Evolutionary conservation across 805 yeast species (phyloP).

Genomic region (Ogataea pini): DNA sequence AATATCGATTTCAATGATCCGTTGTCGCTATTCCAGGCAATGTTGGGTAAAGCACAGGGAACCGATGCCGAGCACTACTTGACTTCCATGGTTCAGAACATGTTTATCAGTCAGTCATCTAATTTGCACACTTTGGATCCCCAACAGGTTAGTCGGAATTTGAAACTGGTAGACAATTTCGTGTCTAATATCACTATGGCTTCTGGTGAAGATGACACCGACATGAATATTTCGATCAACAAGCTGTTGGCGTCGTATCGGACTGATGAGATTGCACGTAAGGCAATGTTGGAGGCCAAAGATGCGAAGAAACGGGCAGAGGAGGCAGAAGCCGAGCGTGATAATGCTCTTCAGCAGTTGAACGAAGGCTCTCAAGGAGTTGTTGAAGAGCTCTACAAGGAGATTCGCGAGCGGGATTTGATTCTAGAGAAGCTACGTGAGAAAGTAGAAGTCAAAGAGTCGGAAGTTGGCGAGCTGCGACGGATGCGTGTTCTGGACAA

Average conservation of each 20-base stretch:
- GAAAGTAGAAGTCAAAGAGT: slow-evolving; percentile 57
- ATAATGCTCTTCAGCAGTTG: slow-evolving; percentile 29
- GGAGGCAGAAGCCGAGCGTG: slow-evolving; percentile 46
- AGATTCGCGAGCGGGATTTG: slow-evolving; percentile 62
- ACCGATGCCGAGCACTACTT: slow-evolving; percentile 61
- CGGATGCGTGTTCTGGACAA: slow-evolving; percentile 61
- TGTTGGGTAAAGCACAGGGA: slow-evolving; percentile 58
- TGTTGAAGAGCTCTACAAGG: slow-evolving; percentile 58
- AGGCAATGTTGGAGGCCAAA: slow-evolving; percentile 56
- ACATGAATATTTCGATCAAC: slow-evolving; percentile 76
- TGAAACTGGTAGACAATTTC: slow-evolving; percentile 55
- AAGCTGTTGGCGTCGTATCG: slow-evolving; percentile 67
- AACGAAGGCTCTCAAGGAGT: slow-evolving; percentile 75
- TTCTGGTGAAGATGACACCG: slow-evolving; percentile 57
- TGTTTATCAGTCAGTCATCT: slow-evolving; percentile 50
- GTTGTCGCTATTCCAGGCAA: slow-evolving; percentile 59
- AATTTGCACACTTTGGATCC: slow-evolving; percentile 49
- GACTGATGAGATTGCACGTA: slow-evolving; percentile 82
- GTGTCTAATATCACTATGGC: slow-evolving; percentile 55
- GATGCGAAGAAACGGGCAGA: slow-evolving; percentile 40
- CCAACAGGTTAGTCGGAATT: slow-evolving; percentile 46
- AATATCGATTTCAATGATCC: slow-evolving; percentile 70
- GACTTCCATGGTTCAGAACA: slow-evolving; percentile 64
- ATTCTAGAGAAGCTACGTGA: slow-evolving; percentile 61
- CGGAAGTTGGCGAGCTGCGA: slow-evolving; percentile 64